phyloP scores from a whole-genome alignment of 2,329 filamentous ascomycete genomes.

The Bipolaris sorokiniana region DNA sequence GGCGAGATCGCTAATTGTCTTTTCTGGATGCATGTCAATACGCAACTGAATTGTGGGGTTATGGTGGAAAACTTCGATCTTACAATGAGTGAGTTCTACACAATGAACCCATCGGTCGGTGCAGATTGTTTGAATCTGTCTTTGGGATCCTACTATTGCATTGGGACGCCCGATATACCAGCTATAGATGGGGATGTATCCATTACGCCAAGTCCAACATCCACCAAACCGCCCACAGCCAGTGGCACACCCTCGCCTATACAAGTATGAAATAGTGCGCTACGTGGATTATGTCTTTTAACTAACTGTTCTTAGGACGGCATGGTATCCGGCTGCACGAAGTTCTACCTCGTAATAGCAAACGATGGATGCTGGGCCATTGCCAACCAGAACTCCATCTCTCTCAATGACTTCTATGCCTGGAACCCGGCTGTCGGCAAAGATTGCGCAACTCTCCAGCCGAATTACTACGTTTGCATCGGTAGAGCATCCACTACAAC shows the following conservation, averaged over 20 bases:
- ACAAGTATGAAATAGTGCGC: background rate
- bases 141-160: background rate
- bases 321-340: background rate
- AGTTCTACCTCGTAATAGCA: background rate
- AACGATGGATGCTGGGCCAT: constrained; percentile 5
- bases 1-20: background rate
- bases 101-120: background rate
- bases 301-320: background rate
- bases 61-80: background rate
- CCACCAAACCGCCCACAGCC: background rate
- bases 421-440: background rate
- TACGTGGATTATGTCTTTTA: background rate
- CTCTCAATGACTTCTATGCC: background rate
- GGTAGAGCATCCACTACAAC: background rate
- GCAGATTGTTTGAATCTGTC: background rate
- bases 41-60: background rate
- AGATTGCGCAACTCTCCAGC: background rate
- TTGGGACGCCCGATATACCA: background rate
- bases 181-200: background rate
- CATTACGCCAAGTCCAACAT: background rate
- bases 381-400: background rate
- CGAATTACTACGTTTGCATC: background rate
- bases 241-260: background rate
- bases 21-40: background rate
- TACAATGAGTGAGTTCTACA: background rate